Base-by-base conservation (phyloP, 2,329 filamentous ascomycete genomes). In the Talaromyces sp. region DNA sequence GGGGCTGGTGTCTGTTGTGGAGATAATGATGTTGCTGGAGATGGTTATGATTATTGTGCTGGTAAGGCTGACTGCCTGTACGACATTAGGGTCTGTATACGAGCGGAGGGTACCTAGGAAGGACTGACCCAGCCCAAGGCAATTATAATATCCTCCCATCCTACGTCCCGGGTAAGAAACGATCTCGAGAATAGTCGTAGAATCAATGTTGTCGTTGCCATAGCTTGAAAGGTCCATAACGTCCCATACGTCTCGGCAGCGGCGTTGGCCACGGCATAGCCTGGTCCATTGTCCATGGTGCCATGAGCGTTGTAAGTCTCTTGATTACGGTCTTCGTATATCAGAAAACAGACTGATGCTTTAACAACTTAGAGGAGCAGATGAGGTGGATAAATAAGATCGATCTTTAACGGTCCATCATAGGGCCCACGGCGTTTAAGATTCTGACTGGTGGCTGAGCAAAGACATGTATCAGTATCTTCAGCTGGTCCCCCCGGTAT, bases 141-240 rank as follows among this genome's bases (percentile, higher is more conserved):
- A 51, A 63, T 63, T 15, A 58, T 25, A 17, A 29, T 19, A 19
- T 58, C 61, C 10, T 63, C 61, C 36, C 51, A 63, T 63, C 51
- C 61, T 45, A 63, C 17, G 19, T 63, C 61, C 13, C 22, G 15
- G 3, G 61, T 58, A 17, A 63, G 17, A 17, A 34, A 27, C 13
- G 51, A 56, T 34, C 51, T 45, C 1, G 51, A 63, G 4, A 63
- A 25, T 1, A 63, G 11, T 19, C 61, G 51, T 40, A 63, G 13
- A 58, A 43, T 58, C 40, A 63, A 63, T 8, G 61, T 49, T 58
- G 34, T 25, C 27, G 61, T 47, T 27, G 61, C 49, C 5, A 63
- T 6, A n/a, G 38, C 53, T 11, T 58, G 27, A n/a, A 63, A 45
- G 8, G 58, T n/a, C 61, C 61, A 63, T 31, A 63, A 22, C 6